Evolutionary conservation across 2,329 filamentous ascomycete species (phyloP), one percentile per base, ranked within the genome.

Genomic region (Neofusicoccum sp.): DNA sequence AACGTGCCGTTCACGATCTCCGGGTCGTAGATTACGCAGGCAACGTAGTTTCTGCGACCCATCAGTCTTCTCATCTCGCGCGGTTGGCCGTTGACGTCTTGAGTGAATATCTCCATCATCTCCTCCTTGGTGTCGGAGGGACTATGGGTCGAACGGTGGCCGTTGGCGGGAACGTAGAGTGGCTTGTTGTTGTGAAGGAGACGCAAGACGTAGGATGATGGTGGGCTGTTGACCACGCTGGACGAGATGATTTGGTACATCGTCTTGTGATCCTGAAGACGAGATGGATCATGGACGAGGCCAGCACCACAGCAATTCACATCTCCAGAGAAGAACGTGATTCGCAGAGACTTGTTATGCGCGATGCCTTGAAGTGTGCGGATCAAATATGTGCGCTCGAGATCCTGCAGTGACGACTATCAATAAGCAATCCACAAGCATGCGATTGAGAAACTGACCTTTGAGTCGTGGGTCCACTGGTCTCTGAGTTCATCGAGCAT

Each of bases 91-190:
- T 88, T 91, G 14, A 95, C 91, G 68, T 99, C 95, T 6, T 89
- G 90, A 69, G 95, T 91, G 83, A 99, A 99, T 66, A 99, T 96
- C 79, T 99, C 95, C 90, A 99, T 96, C 95, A 99, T 99, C 77
- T 99, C 95, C 75, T 99, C 95, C 76, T 99, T 98, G 48, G 95
- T 99, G 73, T 99, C 95, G 1, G 88, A 89, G 1, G 89, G 87
- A 65, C 85, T 84, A 61, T 91, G 86, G 1, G 83, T 82, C 62
- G 80, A 84, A 65, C 85, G 81, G 66, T 87, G 84, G n/a, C 93
- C 93, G 75, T 99, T 99, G 59, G 85, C 82, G 0, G 95, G 95
- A 59, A 99, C 83, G 74, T 97, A 99, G 30, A 98, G 86, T 38
- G 90, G 86, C 75, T 93, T 95, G 78, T 93, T 93, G 80, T 89